Evolutionary conservation across 2,329 filamentous ascomycete genomes (phyloP).

Genomic region (Beauveria sp.): DNA sequence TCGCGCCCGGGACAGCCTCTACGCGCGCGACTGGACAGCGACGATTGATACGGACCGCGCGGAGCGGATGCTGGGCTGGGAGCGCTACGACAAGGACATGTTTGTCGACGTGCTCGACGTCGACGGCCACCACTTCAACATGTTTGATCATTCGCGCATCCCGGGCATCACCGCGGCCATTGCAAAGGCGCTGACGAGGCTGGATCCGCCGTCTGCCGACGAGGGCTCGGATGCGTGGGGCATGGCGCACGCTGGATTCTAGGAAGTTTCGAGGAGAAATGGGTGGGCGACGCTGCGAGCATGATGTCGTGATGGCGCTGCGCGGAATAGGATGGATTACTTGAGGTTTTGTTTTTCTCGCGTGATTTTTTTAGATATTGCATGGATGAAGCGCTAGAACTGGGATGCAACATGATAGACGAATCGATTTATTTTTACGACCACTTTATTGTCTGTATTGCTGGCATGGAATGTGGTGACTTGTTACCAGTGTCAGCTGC

Average conservation of each 20-base stretch:
- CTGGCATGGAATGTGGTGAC: not conserved
- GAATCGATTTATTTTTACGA: not conserved
- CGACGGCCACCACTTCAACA: constrained; percentile 43
- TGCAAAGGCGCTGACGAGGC: constrained; percentile 5
- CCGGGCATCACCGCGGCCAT: constrained; percentile 21
- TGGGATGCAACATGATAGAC: not conserved
- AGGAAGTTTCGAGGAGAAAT: not conserved
- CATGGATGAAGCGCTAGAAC: not conserved
- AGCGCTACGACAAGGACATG: constrained; percentile 34
- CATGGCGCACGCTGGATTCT: not conserved
- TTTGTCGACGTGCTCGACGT: constrained; percentile 39
- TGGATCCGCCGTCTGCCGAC: constrained; percentile 1
- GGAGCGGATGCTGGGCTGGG: constrained; percentile 41
- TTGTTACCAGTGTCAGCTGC: too few species aligned
- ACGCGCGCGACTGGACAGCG: constrained; percentile 20
- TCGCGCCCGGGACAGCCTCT: constrained; percentile 34
- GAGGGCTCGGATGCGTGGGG: not conserved
- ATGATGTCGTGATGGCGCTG: too few species aligned
- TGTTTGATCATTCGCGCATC: constrained; percentile 30
- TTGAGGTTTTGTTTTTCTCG: not conserved
- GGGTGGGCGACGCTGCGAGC: too few species aligned
- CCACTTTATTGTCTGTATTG: not conserved
- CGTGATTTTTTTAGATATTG: not conserved
- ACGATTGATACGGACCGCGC: constrained; percentile 37
- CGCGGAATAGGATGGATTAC: too few species aligned